These are phyloP conservation scores for Tulasnella sp. DNA, from an alignment of 768 basidiomycete species.

Conservation along the genomic window DNA sequence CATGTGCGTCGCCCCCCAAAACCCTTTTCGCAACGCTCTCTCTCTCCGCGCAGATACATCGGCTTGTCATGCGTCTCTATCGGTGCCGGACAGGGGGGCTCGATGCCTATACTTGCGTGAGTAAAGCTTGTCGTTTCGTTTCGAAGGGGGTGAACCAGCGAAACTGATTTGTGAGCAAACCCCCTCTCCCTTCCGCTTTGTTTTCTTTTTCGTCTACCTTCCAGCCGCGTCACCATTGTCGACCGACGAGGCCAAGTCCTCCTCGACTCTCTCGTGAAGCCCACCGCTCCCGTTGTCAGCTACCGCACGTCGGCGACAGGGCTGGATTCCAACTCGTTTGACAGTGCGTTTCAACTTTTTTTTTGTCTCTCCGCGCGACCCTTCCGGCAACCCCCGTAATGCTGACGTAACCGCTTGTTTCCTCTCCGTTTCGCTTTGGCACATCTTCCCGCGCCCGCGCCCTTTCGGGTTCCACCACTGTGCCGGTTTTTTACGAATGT, in stretches of 20 bases:
- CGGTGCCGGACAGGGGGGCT: conserved; percentile 11
- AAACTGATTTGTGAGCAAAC: not conserved
- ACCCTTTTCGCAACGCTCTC: not conserved
- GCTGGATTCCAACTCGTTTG: conserved; percentile 3
- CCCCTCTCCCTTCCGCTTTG: not conserved
- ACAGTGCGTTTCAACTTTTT: not conserved
- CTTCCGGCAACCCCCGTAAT: not conserved
- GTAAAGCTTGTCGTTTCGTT: not conserved
- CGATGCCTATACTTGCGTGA: conserved; percentile 14
- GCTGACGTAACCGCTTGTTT: not conserved
- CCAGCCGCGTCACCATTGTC: conserved; percentile 8
- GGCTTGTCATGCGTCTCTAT: conserved; percentile 6
- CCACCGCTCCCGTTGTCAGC: conserved; percentile 11
- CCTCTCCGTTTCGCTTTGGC: no score
- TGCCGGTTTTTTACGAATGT: not conserved
- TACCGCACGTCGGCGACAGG: conserved; percentile 12
- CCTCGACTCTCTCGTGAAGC: conserved; percentile 9
- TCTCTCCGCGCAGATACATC: conserved; percentile 6
- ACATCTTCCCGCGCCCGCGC: not conserved
- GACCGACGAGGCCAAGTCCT: conserved; percentile 8
- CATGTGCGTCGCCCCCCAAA: not conserved
- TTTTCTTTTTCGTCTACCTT: not conserved
- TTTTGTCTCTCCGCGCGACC: no score
- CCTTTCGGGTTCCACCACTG: not conserved
- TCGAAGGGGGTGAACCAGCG: not conserved